Base-by-base conservation (phyloP, 1,284 basidiomycete species). In the Malassezia sympodialis region DNA sequence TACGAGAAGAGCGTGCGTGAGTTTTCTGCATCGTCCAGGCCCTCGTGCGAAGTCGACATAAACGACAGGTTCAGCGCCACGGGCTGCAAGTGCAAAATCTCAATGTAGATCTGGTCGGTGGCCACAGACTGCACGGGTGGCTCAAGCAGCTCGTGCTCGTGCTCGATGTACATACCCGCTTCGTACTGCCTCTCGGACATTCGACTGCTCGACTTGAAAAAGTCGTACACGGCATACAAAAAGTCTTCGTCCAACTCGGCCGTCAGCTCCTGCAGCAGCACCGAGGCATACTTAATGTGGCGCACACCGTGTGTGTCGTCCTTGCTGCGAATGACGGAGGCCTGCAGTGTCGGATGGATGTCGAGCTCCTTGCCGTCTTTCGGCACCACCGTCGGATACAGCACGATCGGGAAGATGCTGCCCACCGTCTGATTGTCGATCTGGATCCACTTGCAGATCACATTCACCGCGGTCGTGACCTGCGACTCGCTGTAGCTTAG, bases 181-280 rank as follows among this genome's bases (percentile, higher is more conserved):
- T 43, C 44, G 34, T 32, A 31, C 44, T 65, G 53, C 41, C 58
- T 47, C 39, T 59, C 58, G 32, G 65, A 49, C 28, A 51, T 59
- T 4, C 54, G 49, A 49, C 63, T 56, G 37, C 40, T 47, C 71
- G 96, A 84, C 69, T 93, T 90, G 2, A 84, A 84, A 58, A 99
- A 83, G 68, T 98, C 91, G 70, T 91, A 85, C 24, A 98, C 76
- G 0, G 91, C 84, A 68, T 90, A 96, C 49, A 98, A 75, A 65
- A 99, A 86, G 77, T 98, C 94, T 76, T 99, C 96, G 75, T 99
- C 94, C 28, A 89, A 81, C 75, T 98, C 91, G 28, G 98, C 83
- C 0, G 90, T 94, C 76, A 98, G 80, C 14, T 93, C 89, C 72
- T 99, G 94, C 23, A 99, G 78, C 24, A 99, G 77, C 42, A 98